Conservation (phyloP, 805 yeast species). For the Priceomyces melissophilus region DNA sequence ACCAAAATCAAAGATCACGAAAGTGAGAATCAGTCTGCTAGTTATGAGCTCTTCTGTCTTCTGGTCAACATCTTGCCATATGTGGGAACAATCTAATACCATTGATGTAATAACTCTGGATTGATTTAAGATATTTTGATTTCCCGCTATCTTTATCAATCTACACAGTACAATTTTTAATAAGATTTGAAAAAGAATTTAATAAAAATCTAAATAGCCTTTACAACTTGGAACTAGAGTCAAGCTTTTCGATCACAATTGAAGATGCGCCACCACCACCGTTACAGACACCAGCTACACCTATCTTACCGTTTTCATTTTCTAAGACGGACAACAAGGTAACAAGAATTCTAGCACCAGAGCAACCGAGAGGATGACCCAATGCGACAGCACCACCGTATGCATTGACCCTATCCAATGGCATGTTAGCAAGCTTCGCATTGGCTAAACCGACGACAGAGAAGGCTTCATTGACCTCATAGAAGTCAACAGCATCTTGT, state of each 20-base stretch:
- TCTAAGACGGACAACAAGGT: slow-evolving; percentile 75
- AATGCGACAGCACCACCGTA: slow-evolving; percentile 96
- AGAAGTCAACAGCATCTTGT: slow-evolving; percentile 73
- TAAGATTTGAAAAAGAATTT: not conserved
- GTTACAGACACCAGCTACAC: slow-evolving; percentile 95
- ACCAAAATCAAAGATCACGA: no score
- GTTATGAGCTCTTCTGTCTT: slow-evolving; percentile 5
- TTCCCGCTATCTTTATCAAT: not conserved
- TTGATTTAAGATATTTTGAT: not conserved
- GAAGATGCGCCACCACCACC: slow-evolving; percentile 99
- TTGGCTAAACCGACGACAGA: slow-evolving; percentile 94
- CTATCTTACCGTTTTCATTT: slow-evolving; percentile 79
- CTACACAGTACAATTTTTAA: slow-evolving; percentile 1
- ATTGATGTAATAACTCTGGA: not conserved
- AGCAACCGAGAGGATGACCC: slow-evolving; percentile 93
- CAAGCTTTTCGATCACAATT: slow-evolving; percentile 72
- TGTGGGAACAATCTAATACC: slow-evolving; percentile 4
- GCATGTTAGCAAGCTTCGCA: slow-evolving; percentile 63
- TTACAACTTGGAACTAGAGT: slow-evolving; percentile 35
- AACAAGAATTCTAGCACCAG: slow-evolving; percentile 92
- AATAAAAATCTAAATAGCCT: slow-evolving; percentile 2
- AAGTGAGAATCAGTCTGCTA: slow-evolving; percentile 6
- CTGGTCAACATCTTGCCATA: slow-evolving; percentile 11
- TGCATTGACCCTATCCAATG: slow-evolving; percentile 68
- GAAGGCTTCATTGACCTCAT: slow-evolving; percentile 97